These are phyloP conservation scores for Aspergillus brasiliensis DNA, from an alignment of 2,329 filamentous ascomycete genomes.

Conservation along the genomic window DNA sequence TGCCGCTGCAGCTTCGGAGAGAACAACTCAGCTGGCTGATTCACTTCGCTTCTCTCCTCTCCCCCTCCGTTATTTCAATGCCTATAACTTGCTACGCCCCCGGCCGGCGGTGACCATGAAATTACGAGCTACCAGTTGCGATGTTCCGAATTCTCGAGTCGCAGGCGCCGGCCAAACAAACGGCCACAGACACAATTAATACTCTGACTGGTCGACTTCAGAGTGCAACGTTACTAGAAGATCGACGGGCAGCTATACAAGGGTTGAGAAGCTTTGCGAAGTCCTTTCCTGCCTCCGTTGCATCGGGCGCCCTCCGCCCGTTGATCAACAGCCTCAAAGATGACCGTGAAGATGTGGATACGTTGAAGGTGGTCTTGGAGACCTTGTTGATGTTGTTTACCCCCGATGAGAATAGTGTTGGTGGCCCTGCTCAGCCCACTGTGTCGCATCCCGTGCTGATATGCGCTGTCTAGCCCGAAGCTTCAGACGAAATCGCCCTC, in stretches of 20 bases:
- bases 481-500: conserved; percentile 90
- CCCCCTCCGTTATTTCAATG: conserved; percentile 29
- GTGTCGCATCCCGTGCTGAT: conserved; percentile 23
- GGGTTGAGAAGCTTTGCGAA: conserved; percentile 95
- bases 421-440: conserved; percentile 30
- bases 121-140: conserved; percentile 36
- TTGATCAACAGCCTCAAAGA: conserved; percentile 82
- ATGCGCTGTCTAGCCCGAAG: conserved; percentile 68
- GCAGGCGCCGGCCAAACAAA: conserved; percentile 90
- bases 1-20: conserved; percentile 11
- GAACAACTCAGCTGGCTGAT: conserved; percentile 21
- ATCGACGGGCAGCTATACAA: conserved; percentile 88
- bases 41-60: neutral
- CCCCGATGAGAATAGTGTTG: conserved; percentile 62
- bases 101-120: conserved; percentile 45
- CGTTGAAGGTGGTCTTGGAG: conserved; percentile 91
- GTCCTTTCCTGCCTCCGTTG: conserved; percentile 91
- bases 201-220: conserved; percentile 83
- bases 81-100: conserved; percentile 26
- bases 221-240: conserved; percentile 89
- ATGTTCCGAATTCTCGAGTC: conserved; percentile 64
- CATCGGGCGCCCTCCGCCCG: conserved; percentile 85
- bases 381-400: conserved; percentile 92
- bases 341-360: conserved; percentile 93
- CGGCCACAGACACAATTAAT: conserved; percentile 89